Base-by-base conservation (phyloP, 768 basidiomycete species). In the Suillus lakei region DNA sequence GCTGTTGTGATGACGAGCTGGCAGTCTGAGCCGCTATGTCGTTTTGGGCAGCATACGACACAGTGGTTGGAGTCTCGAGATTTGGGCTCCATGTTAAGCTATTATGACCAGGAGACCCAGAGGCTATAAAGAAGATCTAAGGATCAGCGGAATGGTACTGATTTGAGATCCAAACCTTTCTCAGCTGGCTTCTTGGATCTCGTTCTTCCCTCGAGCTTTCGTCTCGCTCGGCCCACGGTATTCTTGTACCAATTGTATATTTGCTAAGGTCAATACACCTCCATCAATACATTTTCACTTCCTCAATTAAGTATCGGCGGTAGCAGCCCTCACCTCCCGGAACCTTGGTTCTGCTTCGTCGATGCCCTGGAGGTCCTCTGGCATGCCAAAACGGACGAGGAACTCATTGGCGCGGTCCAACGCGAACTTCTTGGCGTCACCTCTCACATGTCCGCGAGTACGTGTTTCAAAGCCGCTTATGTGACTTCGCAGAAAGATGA, bases 351-450 rank as follows among this genome's bases (percentile, higher is more conserved):
- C 87, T 5, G 84, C 80, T 67, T 90, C 88, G 69, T 87, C 85
- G 9, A 84, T 79, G 16, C 81, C 80, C 28, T 85, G 78, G 62
- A 84, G 83, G 69, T 88, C 86, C 30, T 80, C 78, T 26, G 87
- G 86, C 18, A 88, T 78, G 28, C 88, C 88, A 69, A 88, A 90
- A 21, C 81, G 78, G 54, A 73, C 76, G 64, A 90, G 86, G 71
- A 88, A 90, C 67, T 89, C 86, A 72, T 79, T 78, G 15, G 88
- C 88, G 39, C 85, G 80, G 65, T 88, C 88, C 18, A 90, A 73
- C 0, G 88, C 88, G 61, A 87, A 90, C 70, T 88, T 88, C 73
- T 90, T 90, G 16, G 88, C 88, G 77, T 90, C 88, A 30, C 88
- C 88, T 64, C 88, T 78, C 44, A 88, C 82, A 39, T 86, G 82